Conservation (phyloP, 805 yeast genomes). For the Metschnikowia baotianmanensis region DNA sequence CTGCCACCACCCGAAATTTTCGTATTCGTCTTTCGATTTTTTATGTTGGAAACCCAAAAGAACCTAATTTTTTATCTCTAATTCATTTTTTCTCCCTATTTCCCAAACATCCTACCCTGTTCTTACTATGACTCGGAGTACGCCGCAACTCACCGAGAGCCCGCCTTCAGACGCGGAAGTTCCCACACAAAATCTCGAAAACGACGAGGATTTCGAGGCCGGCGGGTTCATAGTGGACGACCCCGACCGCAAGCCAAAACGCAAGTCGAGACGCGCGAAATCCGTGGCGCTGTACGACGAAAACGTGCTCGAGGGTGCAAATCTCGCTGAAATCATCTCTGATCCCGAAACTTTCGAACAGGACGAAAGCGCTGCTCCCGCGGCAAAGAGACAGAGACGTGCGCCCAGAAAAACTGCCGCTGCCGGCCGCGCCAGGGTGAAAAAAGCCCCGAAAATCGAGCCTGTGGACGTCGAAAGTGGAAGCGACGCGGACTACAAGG, state of each 20-base stretch:
- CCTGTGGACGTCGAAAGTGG: conserved; percentile 16
- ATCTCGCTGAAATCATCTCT: neutral
- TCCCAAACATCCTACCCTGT: no score
- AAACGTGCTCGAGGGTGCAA: conserved; percentile 12
- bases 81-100: no score
- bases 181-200: neutral
- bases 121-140: conserved; percentile 2
- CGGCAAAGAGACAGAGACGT: conserved; percentile 1
- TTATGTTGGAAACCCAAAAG: no score
- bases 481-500: conserved; percentile 24
- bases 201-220: conserved; percentile 7
- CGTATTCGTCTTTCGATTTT: no score
- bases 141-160: conserved; percentile 4
- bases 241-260: conserved; percentile 16
- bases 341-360: neutral
- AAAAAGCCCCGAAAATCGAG: neutral
- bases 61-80: no score
- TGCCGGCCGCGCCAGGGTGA: neutral
- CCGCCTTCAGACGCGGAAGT: neutral
- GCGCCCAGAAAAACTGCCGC: neutral
- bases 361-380: conserved; percentile 1
- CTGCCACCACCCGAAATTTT: no score
- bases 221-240: conserved; percentile 21
- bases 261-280: conserved; percentile 10
- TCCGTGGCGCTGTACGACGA: conserved; percentile 23